Conservation (phyloP, 1,284 basidiomycete species). For the Leccinum idahoense region DNA sequence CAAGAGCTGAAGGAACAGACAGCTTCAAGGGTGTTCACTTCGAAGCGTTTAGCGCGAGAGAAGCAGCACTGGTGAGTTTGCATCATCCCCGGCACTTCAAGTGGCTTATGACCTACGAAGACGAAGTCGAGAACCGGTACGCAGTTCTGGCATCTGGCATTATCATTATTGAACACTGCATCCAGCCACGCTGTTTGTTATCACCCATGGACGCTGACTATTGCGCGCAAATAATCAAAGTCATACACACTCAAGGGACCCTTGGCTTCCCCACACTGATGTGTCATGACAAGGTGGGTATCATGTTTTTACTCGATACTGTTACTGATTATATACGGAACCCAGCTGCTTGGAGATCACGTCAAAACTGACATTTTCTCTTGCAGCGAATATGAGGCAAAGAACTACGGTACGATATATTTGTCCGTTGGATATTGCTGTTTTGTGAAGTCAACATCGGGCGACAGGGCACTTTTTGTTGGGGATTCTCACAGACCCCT, state of each 20-base stretch:
- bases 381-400: slow-evolving; percentile 93
- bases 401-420: slow-evolving; percentile 74
- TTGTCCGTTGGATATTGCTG: background rate
- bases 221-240: slow-evolving; percentile 86
- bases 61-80: slow-evolving; percentile 72
- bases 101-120: slow-evolving; percentile 7
- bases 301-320: background rate
- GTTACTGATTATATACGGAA: slow-evolving; percentile 9
- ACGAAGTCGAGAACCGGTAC: slow-evolving; percentile 43
- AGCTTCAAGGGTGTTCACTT: too few relatives aligned
- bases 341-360: slow-evolving; percentile 76
- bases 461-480: slow-evolving; percentile 75
- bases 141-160: slow-evolving; percentile 43
- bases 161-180: slow-evolving; percentile 81
- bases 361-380: slow-evolving; percentile 84
- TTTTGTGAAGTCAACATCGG: slow-evolving; percentile 1
- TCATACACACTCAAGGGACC: slow-evolving; percentile 82
- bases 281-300: slow-evolving; percentile 77
- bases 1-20: too few relatives aligned
- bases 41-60: slow-evolving; percentile 46
- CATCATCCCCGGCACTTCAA: background rate
- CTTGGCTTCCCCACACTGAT: slow-evolving; percentile 83
- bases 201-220: slow-evolving; percentile 97
- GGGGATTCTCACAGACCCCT: slow-evolving; percentile 71
- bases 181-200: slow-evolving; percentile 86